Evolutionary conservation across 2,329 filamentous ascomycete species (phyloP), one percentile per base, ranked within the genome.

Genomic region (Penicillium sp.): DNA sequence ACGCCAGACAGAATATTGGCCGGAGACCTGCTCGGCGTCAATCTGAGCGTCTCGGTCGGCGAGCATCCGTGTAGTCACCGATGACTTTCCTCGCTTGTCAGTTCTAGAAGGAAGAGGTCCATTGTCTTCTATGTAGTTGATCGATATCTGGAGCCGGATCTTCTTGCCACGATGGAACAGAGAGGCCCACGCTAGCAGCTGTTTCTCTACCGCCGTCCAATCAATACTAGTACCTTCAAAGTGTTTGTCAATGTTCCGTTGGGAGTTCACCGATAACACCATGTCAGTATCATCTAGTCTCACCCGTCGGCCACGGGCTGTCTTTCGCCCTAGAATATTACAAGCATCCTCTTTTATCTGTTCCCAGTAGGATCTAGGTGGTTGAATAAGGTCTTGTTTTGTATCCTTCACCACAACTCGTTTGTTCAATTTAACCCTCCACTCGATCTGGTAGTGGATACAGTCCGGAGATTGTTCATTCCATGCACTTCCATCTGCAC

Each of bases 51-150:
- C 59, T 54, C 55, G 57, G 19, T 57, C 52, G 31, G 27, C 26
- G 22, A 58, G 31, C 44, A 61, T 55, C 33, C 54, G 39, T 16
- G 14, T 57, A 4, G 56, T 55, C 2, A 52, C 56, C 26, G 52
- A 55, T 26, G 52, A 49, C 29, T 52, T 52, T 42, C 50, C 58
- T 55, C 58, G 46, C 37, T 59, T 57, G 19, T 59, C 47, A 1
- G 47, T 52, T 29, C 33, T 57, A 47, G 33, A 48, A 22, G 29
- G 43, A 53, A 45, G 53, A 49, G 39, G 35, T 3, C 54, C 27
- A 33, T 46, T 52, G 22, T 64, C 59, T 21, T 69, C 68, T 57
- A 69, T 55, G 48, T 72, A 71, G 43, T 66, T 68, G 26, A 70
- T 64, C 2, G 59, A 62, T 33, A 69, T 67, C 35, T 54, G 29